phyloP scores from a whole-genome alignment of 495 filamentous ascomycete species.

The Neurospora intermedia region DNA sequence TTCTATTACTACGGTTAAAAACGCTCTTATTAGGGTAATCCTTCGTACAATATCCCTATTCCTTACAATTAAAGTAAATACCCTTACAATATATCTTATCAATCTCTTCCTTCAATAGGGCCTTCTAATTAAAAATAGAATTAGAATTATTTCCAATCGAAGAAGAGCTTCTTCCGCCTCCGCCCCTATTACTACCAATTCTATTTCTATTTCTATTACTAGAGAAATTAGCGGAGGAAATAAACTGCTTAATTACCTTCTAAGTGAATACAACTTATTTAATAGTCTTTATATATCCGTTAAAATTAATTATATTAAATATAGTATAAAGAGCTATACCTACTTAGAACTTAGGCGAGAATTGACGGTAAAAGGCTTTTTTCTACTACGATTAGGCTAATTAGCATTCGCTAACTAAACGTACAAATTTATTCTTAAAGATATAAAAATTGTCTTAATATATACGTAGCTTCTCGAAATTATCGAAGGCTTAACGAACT shows the following conservation, averaged over 20 bases:
- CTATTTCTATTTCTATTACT: too few relatives aligned
- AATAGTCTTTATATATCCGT: neutral
- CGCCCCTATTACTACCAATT: too few relatives aligned
- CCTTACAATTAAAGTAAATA: neutral
- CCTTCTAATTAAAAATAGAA: neutral
- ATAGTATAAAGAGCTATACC: neutral
- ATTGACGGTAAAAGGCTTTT: neutral
- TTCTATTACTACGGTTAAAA: neutral
- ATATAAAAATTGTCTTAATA: neutral
- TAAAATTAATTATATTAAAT: neutral
- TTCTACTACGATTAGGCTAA: neutral
- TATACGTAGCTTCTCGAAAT: neutral
- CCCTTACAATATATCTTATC: neutral
- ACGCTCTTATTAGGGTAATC: neutral
- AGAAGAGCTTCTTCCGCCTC: neutral
- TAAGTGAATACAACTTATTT: neutral
- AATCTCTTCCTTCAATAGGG: neutral
- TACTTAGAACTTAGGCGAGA: neutral
- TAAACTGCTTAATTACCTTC: neutral
- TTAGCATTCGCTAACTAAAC: neutral
- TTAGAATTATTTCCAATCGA: neutral
- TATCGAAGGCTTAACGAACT: neutral
- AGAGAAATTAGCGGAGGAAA: too few relatives aligned
- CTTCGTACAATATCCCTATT: neutral
- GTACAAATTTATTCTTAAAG: neutral